Evolutionary conservation across 2,329 filamentous ascomycete species (phyloP).

Genomic region (Ambrosiella xylebori): DNA sequence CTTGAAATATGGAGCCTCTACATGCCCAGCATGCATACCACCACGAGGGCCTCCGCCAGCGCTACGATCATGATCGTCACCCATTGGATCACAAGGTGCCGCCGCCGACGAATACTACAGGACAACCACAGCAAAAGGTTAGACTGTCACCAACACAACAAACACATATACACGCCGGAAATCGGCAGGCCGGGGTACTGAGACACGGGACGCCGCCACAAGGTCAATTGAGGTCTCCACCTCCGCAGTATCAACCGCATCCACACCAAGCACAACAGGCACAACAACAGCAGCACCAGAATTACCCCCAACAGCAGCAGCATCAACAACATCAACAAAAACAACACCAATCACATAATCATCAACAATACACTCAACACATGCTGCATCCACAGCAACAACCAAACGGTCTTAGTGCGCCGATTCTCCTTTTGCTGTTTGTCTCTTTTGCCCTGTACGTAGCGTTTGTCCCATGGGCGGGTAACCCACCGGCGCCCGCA

Average conservation of each 20-base stretch:
- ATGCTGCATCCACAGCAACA: constrained; percentile 8
- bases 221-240: neutral
- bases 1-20: constrained; percentile 10
- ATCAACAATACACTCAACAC: constrained; percentile 6
- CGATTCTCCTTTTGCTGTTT: constrained; percentile 12
- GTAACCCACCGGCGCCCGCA: neutral
- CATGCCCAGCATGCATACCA: neutral
- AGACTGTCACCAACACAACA: too few relatives aligned
- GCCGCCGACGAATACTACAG: too few relatives aligned
- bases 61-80: neutral
- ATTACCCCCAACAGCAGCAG: neutral
- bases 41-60: constrained; percentile 4
- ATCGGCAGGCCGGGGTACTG: too few relatives aligned
- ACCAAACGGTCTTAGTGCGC: constrained; percentile 8
- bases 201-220: neutral
- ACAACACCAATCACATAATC: constrained; percentile 1
- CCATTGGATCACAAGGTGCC: neutral
- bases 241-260: constrained; percentile 4
- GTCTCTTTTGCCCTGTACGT: constrained; percentile 13
- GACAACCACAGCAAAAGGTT: too few relatives aligned
- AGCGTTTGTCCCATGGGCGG: constrained; percentile 12
- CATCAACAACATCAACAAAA: neutral
- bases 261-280: neutral
- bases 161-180: too few relatives aligned
- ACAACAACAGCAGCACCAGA: neutral